Percentiles rank a stretch among this genome's conserved stretches.
These are phyloP conservation scores for Amphicarpaea edgeworthii DNA, from an alignment of 306 rosid species.

Conservation along the genomic window DNA sequence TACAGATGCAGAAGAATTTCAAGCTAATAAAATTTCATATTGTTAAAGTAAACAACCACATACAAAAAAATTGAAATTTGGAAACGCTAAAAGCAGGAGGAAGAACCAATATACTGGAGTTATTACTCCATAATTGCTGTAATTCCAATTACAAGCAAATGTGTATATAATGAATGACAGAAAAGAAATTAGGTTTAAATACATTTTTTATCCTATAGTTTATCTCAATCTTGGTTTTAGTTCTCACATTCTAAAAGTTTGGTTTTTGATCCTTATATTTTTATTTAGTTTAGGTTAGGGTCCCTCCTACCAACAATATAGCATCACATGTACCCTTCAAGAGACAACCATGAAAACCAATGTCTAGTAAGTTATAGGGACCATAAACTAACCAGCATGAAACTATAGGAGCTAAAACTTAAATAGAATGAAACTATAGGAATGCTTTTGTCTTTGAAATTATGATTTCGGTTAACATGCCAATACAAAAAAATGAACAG, in stretches of 20 bases:
- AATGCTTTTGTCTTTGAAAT: slow-evolving; percentile 27
- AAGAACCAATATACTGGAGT: slow-evolving; percentile 12
- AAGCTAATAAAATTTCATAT: slow-evolving; percentile 1
- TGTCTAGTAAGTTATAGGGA: not conserved
- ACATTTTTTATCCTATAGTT: not conserved
- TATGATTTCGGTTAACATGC: slow-evolving; percentile 1
- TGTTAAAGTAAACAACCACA: not conserved
- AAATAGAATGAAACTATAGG: not conserved
- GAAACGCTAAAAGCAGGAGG: slow-evolving; percentile 4
- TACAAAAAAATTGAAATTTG: not conserved
- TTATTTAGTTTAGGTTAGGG: not conserved
- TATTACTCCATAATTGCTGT: not conserved
- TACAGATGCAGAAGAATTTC: slow-evolving; percentile 19
- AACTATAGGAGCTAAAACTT: not conserved
- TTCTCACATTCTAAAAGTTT: not conserved
- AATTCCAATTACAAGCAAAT: not conserved
- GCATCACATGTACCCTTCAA: not conserved
- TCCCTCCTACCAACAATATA: not conserved
- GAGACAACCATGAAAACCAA: not conserved
- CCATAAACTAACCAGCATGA: not conserved
- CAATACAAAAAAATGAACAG: not conserved
- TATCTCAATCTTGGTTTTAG: not conserved
- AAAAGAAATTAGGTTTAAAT: not conserved
- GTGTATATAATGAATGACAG: not conserved
- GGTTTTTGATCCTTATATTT: not conserved